Percentiles rank a stretch among this genome's conserved stretches.
Evolutionary conservation across 192 early-diverging fungal genomes (phyloP).

Genomic region (Rhizophagus clarus): DNA sequence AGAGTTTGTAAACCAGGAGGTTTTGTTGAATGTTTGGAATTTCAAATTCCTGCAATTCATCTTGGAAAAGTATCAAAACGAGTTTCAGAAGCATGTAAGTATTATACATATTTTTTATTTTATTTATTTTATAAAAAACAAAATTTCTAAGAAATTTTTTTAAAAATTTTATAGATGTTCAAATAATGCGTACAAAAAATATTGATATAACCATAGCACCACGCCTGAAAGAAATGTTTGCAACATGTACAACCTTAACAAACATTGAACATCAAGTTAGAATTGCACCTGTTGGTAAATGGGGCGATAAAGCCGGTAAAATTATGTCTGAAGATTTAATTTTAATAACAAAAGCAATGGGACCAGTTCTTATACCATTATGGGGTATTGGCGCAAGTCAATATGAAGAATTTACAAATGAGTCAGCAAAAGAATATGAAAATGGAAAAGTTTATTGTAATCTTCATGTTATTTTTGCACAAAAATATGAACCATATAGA

Average conservation of each 20-base stretch:
- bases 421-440: not conserved
- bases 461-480: not conserved
- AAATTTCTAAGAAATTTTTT: not conserved
- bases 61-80: not conserved
- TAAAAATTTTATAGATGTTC: not conserved
- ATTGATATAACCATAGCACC: not conserved
- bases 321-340: slow-evolving; percentile 9
- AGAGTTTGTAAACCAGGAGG: slow-evolving; percentile 43
- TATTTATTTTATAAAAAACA: too few species aligned
- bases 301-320: slow-evolving; percentile 3
- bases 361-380: not conserved
- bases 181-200: slow-evolving; percentile 5
- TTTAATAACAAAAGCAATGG: not conserved
- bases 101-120: not conserved
- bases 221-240: not conserved
- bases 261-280: not conserved
- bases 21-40: slow-evolving; percentile 32
- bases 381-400: not conserved
- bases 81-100: slow-evolving; percentile 1
- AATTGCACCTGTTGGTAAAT: not conserved
- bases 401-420: not conserved
- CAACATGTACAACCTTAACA: not conserved
- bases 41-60: not conserved
- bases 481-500: not conserved
- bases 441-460: not conserved